Base-by-base conservation (phyloP, 139 green algal species). In the Tetradesmus obliquus region DNA sequence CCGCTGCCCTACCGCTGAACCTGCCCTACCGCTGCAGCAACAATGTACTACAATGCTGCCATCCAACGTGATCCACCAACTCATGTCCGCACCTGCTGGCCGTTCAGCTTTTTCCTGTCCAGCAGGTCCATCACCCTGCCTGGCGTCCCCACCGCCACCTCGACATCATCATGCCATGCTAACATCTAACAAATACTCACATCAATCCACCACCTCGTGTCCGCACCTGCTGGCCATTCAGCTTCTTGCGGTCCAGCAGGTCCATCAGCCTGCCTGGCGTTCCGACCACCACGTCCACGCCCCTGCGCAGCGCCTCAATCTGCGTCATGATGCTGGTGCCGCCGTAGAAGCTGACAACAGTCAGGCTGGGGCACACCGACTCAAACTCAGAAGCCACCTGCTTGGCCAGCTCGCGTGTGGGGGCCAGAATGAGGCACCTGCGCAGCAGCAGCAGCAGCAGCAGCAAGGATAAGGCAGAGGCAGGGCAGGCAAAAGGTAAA, bases 371-470 rank as follows among this genome's bases (percentile, higher is more conserved):
- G 80, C 95, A 96, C 45, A 96, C 93, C 1, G 84, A 93, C 86
- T 96, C 92, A 89, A 99, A 98, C 96, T 99, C 98, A 7, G 95
- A 94, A 88, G 99, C 97, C n/a, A 99, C 82, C 94, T 99, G 98
- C 94, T 99, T 99, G 15, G 98, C 98, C n/a, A 99, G 96, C 96
- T 99, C 98, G 53, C 98, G 96, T 0, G 98, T 99, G 79, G 98
- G 98, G 0, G 98, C 97, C 90, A 99, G 95, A 66, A 99, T 95
- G 19, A 99, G 94, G 91, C 95, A 97, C 69, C 95, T 95, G 3
- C 98, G 97, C 0, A 93, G 9, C 57, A 57, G 22, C 4, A 5
- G 84, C 84, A 79, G 22, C 13, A 19, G n/a, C 5, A 57, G 22
- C 22, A 9, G n/a, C 4, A 5, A 83, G 79, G 97, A 93, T 72